These are phyloP conservation scores for Metarhizium rileyi DNA, from an alignment of 2,329 filamentous ascomycete genomes.

Conservation along the genomic window DNA sequence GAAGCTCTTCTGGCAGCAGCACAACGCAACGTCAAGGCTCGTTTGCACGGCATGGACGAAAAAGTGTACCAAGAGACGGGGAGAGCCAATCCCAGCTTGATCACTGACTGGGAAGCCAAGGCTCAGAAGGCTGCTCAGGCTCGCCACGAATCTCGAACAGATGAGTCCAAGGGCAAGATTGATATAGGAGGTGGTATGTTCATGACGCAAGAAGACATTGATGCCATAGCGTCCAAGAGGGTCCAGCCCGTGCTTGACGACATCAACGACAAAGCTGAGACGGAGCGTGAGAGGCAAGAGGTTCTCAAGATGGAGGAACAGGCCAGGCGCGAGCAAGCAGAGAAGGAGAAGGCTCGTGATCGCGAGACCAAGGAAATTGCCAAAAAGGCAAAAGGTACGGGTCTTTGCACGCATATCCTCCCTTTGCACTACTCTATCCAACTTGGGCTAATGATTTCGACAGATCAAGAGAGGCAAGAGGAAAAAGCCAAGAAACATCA, in stretches of 20 bases:
- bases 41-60: constrained; percentile 72
- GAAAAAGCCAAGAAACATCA: constrained; percentile 18
- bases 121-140: constrained; percentile 60
- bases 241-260: constrained; percentile 80
- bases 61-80: constrained; percentile 69
- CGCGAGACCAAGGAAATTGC: constrained; percentile 43
- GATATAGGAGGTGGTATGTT: constrained; percentile 74
- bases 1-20: constrained; percentile 67
- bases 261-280: constrained; percentile 69
- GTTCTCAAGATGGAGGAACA: constrained; percentile 55
- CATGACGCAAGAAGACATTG: constrained; percentile 67
- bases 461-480: constrained; percentile 38
- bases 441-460: constrained; percentile 7
- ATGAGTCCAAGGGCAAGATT: constrained; percentile 40
- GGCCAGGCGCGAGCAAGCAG: constrained; percentile 41
- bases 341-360: constrained; percentile 37
- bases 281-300: constrained; percentile 56
- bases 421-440: background rate
- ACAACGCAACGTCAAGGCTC: constrained; percentile 74
- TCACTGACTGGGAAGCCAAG: constrained; percentile 71
- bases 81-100: constrained; percentile 55
- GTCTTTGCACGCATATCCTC: background rate
- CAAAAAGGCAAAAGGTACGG: constrained; percentile 50
- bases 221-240: constrained; percentile 65
- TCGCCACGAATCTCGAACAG: constrained; percentile 50